Evolutionary conservation across 2,329 filamentous ascomycete genomes (phyloP), one percentile per base, ranked within the genome.

Genomic region (Coniochaeta sp.): DNA sequence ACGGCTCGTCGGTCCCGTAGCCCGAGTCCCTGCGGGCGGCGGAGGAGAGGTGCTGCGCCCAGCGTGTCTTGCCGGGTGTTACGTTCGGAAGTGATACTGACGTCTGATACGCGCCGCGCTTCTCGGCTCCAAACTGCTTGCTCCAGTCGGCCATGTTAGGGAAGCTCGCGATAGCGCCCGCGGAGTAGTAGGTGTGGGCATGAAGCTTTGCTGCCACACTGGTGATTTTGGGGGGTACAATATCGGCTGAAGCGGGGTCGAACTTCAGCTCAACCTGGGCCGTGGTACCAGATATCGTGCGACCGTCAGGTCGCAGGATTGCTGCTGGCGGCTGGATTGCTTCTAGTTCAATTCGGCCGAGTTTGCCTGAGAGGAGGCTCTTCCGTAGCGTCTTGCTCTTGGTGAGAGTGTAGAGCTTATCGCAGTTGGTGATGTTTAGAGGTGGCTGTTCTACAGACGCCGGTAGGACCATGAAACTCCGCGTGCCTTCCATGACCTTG

Each of bases 301-400:
- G 72, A 10, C 77, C 81, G 65, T 86, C 80, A 14, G 79, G 68
- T n/a, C 75, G 74, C 10, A 85, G 68, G 69, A 83, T 76, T 36
- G 81, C 71, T 26, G 82, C 77, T 9, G 71, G 65, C 0, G 76
- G 67, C 34, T 69, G 78, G 32, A 79, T 67, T 30, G 82, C 79
- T 6, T 72, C 67, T 1, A 76, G 76, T 1, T 76, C 81, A 19
- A 85, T 65, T 60, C 72, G 74, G 38, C 83, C 83, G 4, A 79
- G 69, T 73, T 80, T 84, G 58, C 74, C 70, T 1, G 80, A 77
- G 47, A 85, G 73, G 57, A 86, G 72, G 63, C 76, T 80, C 70
- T 79, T 82, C 62, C 81, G 78, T 34, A 85, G 67, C 1, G 76
- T 75, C 72, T 84, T 85, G 60, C 75, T 74, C 72, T 79, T 81